Evolutionary conservation across 179 eudicot species (phyloP), one percentile per base, ranked within the genome.

Genomic region (Gypsophila paniculata): DNA sequence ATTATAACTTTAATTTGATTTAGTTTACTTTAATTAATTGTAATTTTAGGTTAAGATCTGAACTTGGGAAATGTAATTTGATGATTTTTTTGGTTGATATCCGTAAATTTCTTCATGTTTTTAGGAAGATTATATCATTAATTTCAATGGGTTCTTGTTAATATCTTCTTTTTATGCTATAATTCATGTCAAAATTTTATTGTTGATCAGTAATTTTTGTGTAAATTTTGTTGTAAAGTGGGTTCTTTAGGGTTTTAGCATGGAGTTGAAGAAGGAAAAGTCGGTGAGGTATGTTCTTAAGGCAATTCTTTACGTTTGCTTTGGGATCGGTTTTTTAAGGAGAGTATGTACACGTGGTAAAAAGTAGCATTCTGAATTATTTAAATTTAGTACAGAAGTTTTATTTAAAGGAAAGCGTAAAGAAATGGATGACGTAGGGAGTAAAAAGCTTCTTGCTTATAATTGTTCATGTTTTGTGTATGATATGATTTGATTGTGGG

Each of bases 221-320:
- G n/a, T n/a, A n/a, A n/a, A n/a, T n/a, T n/a, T n/a, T n/a, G 18
- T 36, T 71, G 12, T 70, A 53, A 75, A 57, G 7, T 75, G 71
- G 76, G 60, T 65, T 58, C 68, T 68, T 36, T 71, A 75, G 79
- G 76, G 74, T 60, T 71, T 55, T 79, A 71, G 73, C 48, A 90
- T 91, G 97, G 94, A 87, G 78, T 21, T 85, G 79, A 86, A 86
- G 83, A 84, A 81, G 66, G 86, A 87, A 74, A 89, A 79, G 81
- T 66, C 81, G 49, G 90, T 91, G 59, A 87, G 97, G 97, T 91
- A 72, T 67, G 81, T 69, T 58, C 3, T 8, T 13, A 4, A 29
- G 19, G 3, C 1, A 42, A 42, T 42, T 1, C 34, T 29, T 29
- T 29, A 29, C 34, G 34, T 29, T 29, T 29, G 34, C 34, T 29